Conservation (phyloP, 176 grass and related monocot genomes). For the Cenchrus purpureus region DNA sequence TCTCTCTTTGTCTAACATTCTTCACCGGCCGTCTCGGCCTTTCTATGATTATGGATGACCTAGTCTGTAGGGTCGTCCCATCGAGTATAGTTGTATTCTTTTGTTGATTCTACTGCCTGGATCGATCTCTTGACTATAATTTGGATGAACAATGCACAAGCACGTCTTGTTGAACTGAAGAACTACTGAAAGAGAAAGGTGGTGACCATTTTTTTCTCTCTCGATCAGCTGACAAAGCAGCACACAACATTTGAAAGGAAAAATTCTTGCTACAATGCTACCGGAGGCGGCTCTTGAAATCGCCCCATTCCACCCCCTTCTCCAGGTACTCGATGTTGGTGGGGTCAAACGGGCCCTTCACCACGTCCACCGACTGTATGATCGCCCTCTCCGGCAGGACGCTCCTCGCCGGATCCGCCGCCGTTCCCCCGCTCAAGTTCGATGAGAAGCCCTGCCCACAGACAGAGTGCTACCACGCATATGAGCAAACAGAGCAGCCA, state of each 20-base stretch:
- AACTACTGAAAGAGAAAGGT: not conserved
- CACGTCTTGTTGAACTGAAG: not conserved
- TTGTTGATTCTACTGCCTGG: not conserved
- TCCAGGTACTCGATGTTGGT: conserved; percentile 71
- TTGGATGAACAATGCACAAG: not conserved
- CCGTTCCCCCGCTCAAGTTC: conserved; percentile 60
- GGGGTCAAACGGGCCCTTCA: conserved; percentile 75
- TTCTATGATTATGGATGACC: conserved; percentile 37
- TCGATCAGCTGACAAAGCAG: not conserved
- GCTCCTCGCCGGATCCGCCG: conserved; percentile 71
- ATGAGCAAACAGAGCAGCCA: not conserved
- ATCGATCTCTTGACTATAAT: not conserved
- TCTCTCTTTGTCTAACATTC: conserved; percentile 24
- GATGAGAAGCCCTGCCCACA: conserved; percentile 83
- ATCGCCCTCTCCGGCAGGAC: conserved; percentile 71
- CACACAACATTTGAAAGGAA: not conserved
- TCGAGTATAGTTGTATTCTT: conserved; percentile 48
- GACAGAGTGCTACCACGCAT: not conserved
- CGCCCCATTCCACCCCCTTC: conserved; percentile 62
- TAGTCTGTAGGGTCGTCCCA: not conserved
- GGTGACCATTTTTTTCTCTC: too few relatives aligned
- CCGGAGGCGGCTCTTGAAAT: conserved; percentile 64
- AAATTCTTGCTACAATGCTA: not conserved
- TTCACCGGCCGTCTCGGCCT: conserved; percentile 47
- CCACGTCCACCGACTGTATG: conserved; percentile 75